These are phyloP conservation scores for Aspergillus bombycis DNA, from an alignment of 2,329 filamentous ascomycete genomes.

Conservation along the genomic window DNA sequence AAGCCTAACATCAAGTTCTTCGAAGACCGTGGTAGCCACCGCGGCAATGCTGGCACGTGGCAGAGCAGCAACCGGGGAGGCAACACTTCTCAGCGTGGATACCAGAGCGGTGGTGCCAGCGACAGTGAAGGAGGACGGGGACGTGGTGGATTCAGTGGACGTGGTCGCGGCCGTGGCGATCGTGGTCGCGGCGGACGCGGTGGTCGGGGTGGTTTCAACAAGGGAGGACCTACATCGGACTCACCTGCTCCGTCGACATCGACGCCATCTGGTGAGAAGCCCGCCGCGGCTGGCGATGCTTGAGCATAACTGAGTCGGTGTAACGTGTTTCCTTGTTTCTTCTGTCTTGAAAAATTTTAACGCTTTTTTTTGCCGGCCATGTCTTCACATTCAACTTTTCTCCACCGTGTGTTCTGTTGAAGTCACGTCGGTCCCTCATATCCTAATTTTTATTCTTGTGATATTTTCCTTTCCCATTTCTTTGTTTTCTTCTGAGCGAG, in stretches of 20 bases:
- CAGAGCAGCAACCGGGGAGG: slow-evolving; percentile 63
- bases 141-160: slow-evolving; percentile 49
- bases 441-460: slow-evolving; percentile 34
- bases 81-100: slow-evolving; percentile 70
- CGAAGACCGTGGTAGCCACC: slow-evolving; percentile 64
- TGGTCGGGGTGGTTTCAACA: slow-evolving; percentile 64
- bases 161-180: slow-evolving; percentile 58
- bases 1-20: slow-evolving; percentile 84
- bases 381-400: slow-evolving; percentile 18
- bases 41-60: slow-evolving; percentile 60
- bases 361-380: slow-evolving; percentile 18
- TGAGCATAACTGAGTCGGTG: slow-evolving; percentile 19
- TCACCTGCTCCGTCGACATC: slow-evolving; percentile 30
- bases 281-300: slow-evolving; percentile 36
- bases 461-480: slow-evolving; percentile 21
- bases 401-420: slow-evolving; percentile 4
- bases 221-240: slow-evolving; percentile 52
- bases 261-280: slow-evolving; percentile 40
- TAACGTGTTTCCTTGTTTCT: slow-evolving; percentile 12
- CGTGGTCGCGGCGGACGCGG: slow-evolving; percentile 53
- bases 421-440: slow-evolving; percentile 19
- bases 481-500: slow-evolving; percentile 24
- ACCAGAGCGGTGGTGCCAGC: slow-evolving; percentile 81
- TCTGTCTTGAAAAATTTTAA: slow-evolving; percentile 12
- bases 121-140: slow-evolving; percentile 68